Conservation (phyloP, 805 yeast species). For the Brettanomyces custersianus region DNA sequence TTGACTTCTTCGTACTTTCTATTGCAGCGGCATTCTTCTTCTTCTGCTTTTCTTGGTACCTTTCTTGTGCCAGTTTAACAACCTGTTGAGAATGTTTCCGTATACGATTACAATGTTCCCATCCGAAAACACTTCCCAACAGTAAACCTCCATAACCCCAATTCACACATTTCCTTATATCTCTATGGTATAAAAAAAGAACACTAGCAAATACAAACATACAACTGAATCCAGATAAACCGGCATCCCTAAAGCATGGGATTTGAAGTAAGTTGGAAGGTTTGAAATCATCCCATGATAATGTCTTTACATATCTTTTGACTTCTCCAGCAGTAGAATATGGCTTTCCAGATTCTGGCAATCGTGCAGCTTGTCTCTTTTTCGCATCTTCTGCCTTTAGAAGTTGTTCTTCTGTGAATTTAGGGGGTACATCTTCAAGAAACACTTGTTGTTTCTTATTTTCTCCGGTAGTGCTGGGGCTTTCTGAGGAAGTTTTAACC, state of each 20-base stretch:
- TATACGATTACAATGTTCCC: slow-evolving; percentile 85
- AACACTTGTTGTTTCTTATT: slow-evolving; percentile 21
- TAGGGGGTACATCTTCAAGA: slow-evolving; percentile 45
- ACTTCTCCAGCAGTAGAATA: slow-evolving; percentile 16
- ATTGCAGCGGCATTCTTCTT: slow-evolving; percentile 13
- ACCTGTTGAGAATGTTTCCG: slow-evolving; percentile 59
- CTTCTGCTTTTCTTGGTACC: slow-evolving; percentile 23
- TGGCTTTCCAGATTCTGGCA: slow-evolving; percentile 4
- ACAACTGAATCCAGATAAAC: slow-evolving; percentile 63
- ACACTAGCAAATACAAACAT: slow-evolving; percentile 63
- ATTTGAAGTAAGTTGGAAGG: slow-evolving; percentile 42
- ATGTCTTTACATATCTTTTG: slow-evolving; percentile 15
- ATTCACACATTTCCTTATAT: slow-evolving; percentile 53
- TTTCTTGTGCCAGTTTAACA: slow-evolving; percentile 60
- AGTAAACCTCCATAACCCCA: slow-evolving; percentile 80
- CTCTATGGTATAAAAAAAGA: slow-evolving; percentile 58
- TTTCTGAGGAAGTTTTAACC: slow-evolving; percentile 1
- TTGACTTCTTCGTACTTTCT: not conserved
- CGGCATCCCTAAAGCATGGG: slow-evolving; percentile 78
- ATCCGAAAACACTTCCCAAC: slow-evolving; percentile 72
- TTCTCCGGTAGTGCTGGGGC: slow-evolving; percentile 3
- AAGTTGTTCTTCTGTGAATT: slow-evolving; percentile 21
- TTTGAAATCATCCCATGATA: slow-evolving; percentile 43
- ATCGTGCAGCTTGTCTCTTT: not conserved
- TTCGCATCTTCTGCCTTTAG: slow-evolving; percentile 1